These are phyloP conservation scores for Oryza glumipatula DNA, from an alignment of 176 grass and related monocot genomes.

Conservation along the genomic window DNA sequence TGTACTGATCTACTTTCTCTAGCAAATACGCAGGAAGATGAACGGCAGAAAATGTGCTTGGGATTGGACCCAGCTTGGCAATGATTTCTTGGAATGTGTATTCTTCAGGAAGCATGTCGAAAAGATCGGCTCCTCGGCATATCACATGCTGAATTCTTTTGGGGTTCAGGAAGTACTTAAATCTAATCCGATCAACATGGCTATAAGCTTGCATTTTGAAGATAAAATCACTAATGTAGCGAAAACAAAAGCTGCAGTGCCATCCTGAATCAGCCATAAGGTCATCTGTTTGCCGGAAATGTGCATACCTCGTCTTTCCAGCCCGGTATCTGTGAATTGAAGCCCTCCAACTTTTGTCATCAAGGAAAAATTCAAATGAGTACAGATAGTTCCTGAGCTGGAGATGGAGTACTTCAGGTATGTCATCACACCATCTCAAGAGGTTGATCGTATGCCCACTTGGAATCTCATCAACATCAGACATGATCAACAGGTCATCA, in stretches of 20 bases:
- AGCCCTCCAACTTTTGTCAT: slow-evolving; percentile 84
- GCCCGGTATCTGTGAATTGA: slow-evolving; percentile 75
- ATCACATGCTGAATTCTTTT: slow-evolving; percentile 85
- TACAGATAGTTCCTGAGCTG: slow-evolving; percentile 89
- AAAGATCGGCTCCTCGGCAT: slow-evolving; percentile 74
- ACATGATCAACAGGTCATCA: slow-evolving; percentile 93
- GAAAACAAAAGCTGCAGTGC: slow-evolving; percentile 96
- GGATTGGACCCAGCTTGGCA: slow-evolving; percentile 76
- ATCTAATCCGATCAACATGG: slow-evolving; percentile 79
- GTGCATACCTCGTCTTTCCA: slow-evolving; percentile 77
- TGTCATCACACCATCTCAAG: slow-evolving; percentile 78
- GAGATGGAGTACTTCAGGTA: slow-evolving; percentile 74
- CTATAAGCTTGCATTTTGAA: slow-evolving; percentile 97
- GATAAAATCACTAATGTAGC: slow-evolving; percentile 70
- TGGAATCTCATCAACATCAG: slow-evolving; percentile 91
- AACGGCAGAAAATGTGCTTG: slow-evolving; percentile 71
- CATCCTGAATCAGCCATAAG: slow-evolving; percentile 90
- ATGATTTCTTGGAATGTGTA: slow-evolving; percentile 94
- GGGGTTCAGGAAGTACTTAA: slow-evolving; percentile 68
- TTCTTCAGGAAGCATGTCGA: slow-evolving; percentile 93
- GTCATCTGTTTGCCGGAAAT: slow-evolving; percentile 78
- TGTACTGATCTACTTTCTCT: slow-evolving; percentile 65
- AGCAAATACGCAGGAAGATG: slow-evolving; percentile 78
- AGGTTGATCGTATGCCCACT: slow-evolving; percentile 87
- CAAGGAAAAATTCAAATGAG: slow-evolving; percentile 81